A percentile compares a stretch with the other conserved stretches of the same genome.
These are phyloP conservation scores for Corynascus novoguineensis DNA, from an alignment of 495 filamentous ascomycete species.

Conservation along the genomic window DNA sequence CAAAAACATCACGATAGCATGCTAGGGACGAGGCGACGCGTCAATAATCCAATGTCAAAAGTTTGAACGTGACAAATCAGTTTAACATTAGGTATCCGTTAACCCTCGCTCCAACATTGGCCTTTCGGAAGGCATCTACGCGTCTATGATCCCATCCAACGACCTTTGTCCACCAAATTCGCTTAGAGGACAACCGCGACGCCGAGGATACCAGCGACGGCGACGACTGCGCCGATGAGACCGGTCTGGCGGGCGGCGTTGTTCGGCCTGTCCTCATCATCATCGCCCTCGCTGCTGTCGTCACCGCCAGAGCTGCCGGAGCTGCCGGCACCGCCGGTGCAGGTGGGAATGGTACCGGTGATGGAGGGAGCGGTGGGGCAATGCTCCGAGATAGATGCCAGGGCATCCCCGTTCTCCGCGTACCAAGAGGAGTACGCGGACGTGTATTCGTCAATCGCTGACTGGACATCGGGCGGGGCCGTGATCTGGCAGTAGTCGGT, in stretches of 20 bases:
- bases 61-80: background rate
- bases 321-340: background rate
- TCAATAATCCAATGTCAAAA: background rate
- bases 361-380: conserved; percentile 12
- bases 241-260: conserved; percentile 22
- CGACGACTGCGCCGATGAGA: conserved; percentile 17
- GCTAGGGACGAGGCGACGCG: no score
- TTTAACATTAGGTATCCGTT: background rate
- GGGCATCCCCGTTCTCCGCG: background rate
- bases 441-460: conserved; percentile 10
- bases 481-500: conserved; percentile 15
- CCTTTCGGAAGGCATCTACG: background rate
- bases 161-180: background rate
- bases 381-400: conserved; percentile 6
- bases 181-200: conserved; percentile 26
- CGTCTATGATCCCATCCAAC: background rate
- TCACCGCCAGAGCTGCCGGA: background rate
- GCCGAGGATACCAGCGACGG: conserved; percentile 24
- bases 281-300: background rate
- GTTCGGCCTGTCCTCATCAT: background rate
- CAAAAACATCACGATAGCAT: no score
- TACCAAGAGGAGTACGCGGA: conserved; percentile 13
- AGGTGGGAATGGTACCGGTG: background rate
- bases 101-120: background rate
- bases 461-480: conserved; percentile 5